Evolutionary conservation across 345 rosid genomes (phyloP), one percentile per base, ranked within the genome.

Genomic region (Citrus reticulata): DNA sequence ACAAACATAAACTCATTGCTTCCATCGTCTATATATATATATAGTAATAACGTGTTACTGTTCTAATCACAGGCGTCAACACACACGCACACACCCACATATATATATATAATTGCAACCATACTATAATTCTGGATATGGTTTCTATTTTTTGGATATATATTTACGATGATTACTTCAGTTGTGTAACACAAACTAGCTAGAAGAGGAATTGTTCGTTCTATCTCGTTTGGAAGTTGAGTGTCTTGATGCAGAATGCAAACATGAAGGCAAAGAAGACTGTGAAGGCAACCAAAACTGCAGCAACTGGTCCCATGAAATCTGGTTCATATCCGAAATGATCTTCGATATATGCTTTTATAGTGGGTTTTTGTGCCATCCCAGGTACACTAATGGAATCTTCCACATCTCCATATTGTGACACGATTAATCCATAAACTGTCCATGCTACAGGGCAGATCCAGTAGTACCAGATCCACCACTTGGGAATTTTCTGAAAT

Each of bases 391-490:
- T 59, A 25, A 95, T 89, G 7, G 61, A 64, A 25, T 69, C 66
- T 11, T 79, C 83, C 6, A 87, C 73, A n/a, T 95, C 97, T 14
- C 97, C 91, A 24, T 90, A 95, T 27, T 93, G 98, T 0, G 98
- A 87, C 27, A 85, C 86, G 13, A 91, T 86, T 83, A 89, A 74
- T 34, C 95, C 93, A 9, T 92, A 90, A 35, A 90, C 92, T 7
- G 95, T 92, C 99, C 99, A 93, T 5, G 97, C 98, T 24, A 89
- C 81, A 1, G 87, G 99, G 89, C 93, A 93, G 7, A 95, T 89
- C 96, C 94, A 95, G 83, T 92, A 95, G 81, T 91, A 95, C 99
- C 99, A 95, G 6, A 90, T 69, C 96, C 99, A 95, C 96, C 96
- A 93, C 79, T 86, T 89, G 1, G 95, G 98, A 60, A 93, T 93